Base-by-base conservation (phyloP, 345 rosid genomes). In the Syzygium aqueum region DNA sequence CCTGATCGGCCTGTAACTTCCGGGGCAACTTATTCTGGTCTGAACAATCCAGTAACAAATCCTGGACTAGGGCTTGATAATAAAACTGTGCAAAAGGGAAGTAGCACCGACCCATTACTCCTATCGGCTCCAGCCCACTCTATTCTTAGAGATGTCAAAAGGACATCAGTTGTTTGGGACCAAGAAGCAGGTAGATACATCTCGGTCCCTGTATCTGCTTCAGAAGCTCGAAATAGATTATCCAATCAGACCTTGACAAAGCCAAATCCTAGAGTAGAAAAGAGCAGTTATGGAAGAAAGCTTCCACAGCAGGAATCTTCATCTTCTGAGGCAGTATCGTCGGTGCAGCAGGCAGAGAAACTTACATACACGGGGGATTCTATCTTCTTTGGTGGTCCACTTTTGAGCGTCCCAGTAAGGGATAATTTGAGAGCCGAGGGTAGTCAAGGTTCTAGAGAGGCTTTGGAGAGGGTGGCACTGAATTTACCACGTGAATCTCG, bases 361-460 rank as follows among this genome's bases (percentile, higher is more conserved):
- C 93, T 96, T 86, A 91, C 88, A 88, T 97, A 97, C 93, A 93
- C 99, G 6, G 98, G 99, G 51, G 98, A 95, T 87, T 95, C 99
- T 11, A 96, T 97, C 89, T 97, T 97, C 96, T 97, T 94, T 87
- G 99, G 98, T 14, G 99, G 99, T 9, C 99, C 99, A 17, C 94
- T 95, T 52, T 91, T 95, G 89, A 94, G 93, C 52, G 93, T 90
- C 86, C 96, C 96, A 0, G 88, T 85, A 19, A 92, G 95, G 91
- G 96, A 97, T 88, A 89, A 89, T 86, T 83, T 87, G 85, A 94
- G 95, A 92, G 92, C 92, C 84, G 95, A 93, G 46, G 92, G 92
- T 85, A 91, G 88, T 85, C 91, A 85, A 4, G 93, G 89, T 84
- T 87, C 89, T 13, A 90, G 95, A 88, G 98, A 95, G 82, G 93